Evolutionary conservation across 495 filamentous ascomycete genomes (phyloP), one percentile per base, ranked within the genome.

Genomic region (Neurospora discreta): DNA sequence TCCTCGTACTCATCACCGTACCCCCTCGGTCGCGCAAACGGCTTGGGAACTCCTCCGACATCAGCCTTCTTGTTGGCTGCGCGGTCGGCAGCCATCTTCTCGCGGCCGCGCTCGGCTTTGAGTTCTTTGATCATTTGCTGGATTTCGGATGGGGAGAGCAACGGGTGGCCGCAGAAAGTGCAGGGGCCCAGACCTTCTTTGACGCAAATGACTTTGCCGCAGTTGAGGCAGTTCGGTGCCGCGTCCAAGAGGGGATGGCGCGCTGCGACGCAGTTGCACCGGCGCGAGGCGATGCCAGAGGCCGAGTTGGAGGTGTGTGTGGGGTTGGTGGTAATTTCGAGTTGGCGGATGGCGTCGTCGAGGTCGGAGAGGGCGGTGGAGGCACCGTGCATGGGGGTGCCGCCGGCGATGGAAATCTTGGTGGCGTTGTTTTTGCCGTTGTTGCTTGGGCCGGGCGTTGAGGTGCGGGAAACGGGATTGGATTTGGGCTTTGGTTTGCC

Each of bases 191-290:
- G 85, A 1, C 95, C 95, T 77, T 99, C 93, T 75, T 96, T 92
- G 15, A 97, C 88, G 80, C 95, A 99, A 70, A 98, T 90, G n/a
- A 99, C 93, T 80, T 98, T 97, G 70, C 95, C 95, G 78, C 95
- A 99, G 74, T 87, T 89, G 23, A 95, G 83, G 74, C 95, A 99
- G 78, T 98, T 99, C 3, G 96, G 95, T 0, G 94, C 92, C 0
- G 94, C 92, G 11, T 86, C 87, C 13, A 97, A 89, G 11, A 97
- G 84, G 5, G 96, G 92, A 76, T 99, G 95, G 2, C 92, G 87
- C 3, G 91, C 85, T 0, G 91, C 95, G 73, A 93, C 91, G 82
- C 95, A 99, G 76, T 88, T 90, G 79, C 95, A 99, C 72, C 87
- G 87, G 43, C 90, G 87, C 15, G 86, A 80, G 65, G 86, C 83